Base-by-base conservation (phyloP, 768 basidiomycete genomes). In the Piloderma croceum region DNA sequence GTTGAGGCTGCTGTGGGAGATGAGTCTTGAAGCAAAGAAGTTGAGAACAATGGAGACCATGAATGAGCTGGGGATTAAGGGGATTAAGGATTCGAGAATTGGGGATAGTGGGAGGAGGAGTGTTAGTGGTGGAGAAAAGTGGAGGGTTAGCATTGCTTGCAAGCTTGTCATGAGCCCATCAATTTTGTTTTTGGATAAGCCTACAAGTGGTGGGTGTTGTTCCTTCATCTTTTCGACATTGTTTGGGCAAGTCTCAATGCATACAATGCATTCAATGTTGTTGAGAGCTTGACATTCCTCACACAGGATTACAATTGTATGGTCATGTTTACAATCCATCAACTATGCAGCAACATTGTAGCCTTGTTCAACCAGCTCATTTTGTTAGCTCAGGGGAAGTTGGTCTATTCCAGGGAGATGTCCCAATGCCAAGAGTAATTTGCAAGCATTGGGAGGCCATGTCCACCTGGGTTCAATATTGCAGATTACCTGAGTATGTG, bases 91-190 rank as follows among this genome's bases (percentile, higher is more conserved):
- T 56, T 80, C 78, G 50, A 70, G 90, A 46, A 92, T 99, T 43
- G 96, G 96, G 2, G 86, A 88, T 31, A 79, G 80, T 38, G 88
- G 90, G 81, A 78, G 76, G 44, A 76, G 96, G 9, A 90, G 89
- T 10, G 98, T 98, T 41, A 94, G 91, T 23, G 96, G 96, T 34
- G 96, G 96, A 12, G 96, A 99, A 69, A 98, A 98, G 65, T 77
- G 96, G 24, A 74, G 96, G 4, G 96, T 98, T 2, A 90, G 87
- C 0, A 98, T 99, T 48, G 96, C 96, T 29, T 99, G 96, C 58
- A 96, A 99, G 64, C 72, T 99, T 19, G 96, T 99, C 24, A 99
- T 94, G 1, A 90, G 88, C 32, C 96, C 96, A 11, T 93, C 90
- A 1, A 92, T 99, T 36, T 60, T 99, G 24, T 94, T 97, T 70